Base-by-base conservation (phyloP, 140 eudicot genomes). In the Anethum foeniculum region DNA sequence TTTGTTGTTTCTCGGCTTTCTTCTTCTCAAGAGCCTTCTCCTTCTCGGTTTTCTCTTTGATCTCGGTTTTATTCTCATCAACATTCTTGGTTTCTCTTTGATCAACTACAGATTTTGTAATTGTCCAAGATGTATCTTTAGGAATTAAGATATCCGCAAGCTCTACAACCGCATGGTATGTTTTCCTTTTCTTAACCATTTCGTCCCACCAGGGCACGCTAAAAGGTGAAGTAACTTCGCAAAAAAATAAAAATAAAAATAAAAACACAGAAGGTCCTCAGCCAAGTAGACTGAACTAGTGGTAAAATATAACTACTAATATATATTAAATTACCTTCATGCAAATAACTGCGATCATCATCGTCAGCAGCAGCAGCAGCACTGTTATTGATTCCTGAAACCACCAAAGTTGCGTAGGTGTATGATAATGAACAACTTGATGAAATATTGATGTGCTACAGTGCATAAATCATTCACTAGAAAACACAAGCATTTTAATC, bases 101-200 rank as follows among this genome's bases (percentile, higher is more conserved):
- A 4, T 27, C 62, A 4, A 18, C 14, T 27, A 47, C 34, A 62
- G 69, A 62, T 32, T 44, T 15, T 41, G 38, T 25, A 25, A 21
- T 65, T 77, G 36, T 46, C 90, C 90, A 86, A 5, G 90, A 78
- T 3, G 32, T 77, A 41, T 86, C 90, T 12, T 18, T 72, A 78
- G 60, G 54, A 27, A 84, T 75, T 83, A 86, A 75, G 75, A 86
- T 58, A 56, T 84, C 69, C 16, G 84, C 90, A 72, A 86, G 85
- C 76, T 84, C 67, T 46, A 78, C 64, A 11, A 83, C 85, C 32
- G 79, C 76, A 73, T 81, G 79, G 58, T 81, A 79, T 65, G 74
- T 46, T 34, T 78, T 46, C 51, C 82, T 84, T 52, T 81, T 46
- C 76, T 77, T 62, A 30, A 44, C 68, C 23, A 84, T 64, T 52